Evolutionary conservation across 2,329 filamentous ascomycete genomes (phyloP).

Genomic region (Chaetothyriales sp.): DNA sequence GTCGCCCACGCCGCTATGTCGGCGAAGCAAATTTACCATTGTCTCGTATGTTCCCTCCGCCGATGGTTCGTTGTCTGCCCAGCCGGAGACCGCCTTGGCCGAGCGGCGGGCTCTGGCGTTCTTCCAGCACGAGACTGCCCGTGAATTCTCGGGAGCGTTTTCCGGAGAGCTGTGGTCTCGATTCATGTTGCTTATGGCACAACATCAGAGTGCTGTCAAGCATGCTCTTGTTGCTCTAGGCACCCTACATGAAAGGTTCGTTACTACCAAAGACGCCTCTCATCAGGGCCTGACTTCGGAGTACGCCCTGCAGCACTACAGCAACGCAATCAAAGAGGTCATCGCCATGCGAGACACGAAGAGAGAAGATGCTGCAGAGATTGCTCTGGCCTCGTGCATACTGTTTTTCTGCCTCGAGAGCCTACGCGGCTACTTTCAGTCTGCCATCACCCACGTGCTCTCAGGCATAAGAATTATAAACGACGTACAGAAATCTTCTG

Average conservation of each 20-base stretch:
- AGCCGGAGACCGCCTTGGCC: not conserved
- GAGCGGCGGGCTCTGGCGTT: slow-evolving; percentile 3
- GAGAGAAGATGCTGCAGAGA: not conserved
- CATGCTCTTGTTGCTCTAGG: slow-evolving; percentile 5
- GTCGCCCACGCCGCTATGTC: not conserved
- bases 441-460: slow-evolving; percentile 3
- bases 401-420: slow-evolving; percentile 6
- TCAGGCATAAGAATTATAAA: slow-evolving; percentile 1
- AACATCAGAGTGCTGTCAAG: slow-evolving; percentile 1
- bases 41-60: slow-evolving; percentile 1
- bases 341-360: not conserved
- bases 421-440: slow-evolving; percentile 1
- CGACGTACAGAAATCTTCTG: not conserved
- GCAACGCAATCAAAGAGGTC: slow-evolving; percentile 3
- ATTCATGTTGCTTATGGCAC: slow-evolving; percentile 1
- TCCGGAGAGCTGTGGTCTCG: slow-evolving; percentile 2
- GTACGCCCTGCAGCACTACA: slow-evolving; percentile 4
- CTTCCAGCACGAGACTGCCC: slow-evolving; percentile 3
- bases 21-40: not conserved
- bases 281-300: not conserved
- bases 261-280: too few species aligned
- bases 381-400: slow-evolving; percentile 4
- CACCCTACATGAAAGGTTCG: slow-evolving; percentile 2
- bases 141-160: slow-evolving; percentile 1
- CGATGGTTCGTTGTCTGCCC: not conserved